A percentile compares a stretch with the other conserved stretches of the same genome.
Conservation (phyloP, 202 grass and related monocot genomes). For the Dendrocalamus latiflorus region DNA sequence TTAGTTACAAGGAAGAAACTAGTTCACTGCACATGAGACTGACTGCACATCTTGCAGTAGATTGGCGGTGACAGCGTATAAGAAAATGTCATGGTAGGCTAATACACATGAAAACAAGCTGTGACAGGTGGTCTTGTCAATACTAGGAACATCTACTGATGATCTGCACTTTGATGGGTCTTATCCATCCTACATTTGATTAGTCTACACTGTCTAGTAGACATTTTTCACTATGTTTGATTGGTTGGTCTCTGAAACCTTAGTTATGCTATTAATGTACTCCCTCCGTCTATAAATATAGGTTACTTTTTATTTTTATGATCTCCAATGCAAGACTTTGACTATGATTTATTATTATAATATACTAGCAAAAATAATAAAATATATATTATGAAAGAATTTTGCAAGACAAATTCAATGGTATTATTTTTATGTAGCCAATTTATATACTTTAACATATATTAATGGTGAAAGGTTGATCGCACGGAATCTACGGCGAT, state of each 20-base stretch:
- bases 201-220: not conserved
- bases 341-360: too few species aligned
- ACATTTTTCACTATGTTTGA: not conserved
- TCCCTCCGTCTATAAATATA: too few species aligned
- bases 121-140: not conserved
- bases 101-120: not conserved
- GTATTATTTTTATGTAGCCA: too few species aligned
- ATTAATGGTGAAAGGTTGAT: too few species aligned
- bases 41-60: constrained; percentile 6
- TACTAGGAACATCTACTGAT: not conserved
- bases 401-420: too few species aligned
- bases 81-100: not conserved
- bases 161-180: not conserved
- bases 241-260: not conserved
- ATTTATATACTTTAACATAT: too few species aligned
- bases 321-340: too few species aligned
- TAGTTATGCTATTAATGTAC: not conserved
- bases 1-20: not conserved
- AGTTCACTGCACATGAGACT: constrained; percentile 8
- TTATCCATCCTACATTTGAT: not conserved
- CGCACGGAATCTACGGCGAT: too few species aligned
- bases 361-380: too few species aligned
- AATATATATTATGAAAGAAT: too few species aligned
- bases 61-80: not conserved
- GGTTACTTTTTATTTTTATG: too few species aligned